Percentiles rank a stretch among this genome's conserved stretches.
Evolutionary conservation across 2,329 filamentous ascomycete species (phyloP).

Genomic region (Drechslera avenae): DNA sequence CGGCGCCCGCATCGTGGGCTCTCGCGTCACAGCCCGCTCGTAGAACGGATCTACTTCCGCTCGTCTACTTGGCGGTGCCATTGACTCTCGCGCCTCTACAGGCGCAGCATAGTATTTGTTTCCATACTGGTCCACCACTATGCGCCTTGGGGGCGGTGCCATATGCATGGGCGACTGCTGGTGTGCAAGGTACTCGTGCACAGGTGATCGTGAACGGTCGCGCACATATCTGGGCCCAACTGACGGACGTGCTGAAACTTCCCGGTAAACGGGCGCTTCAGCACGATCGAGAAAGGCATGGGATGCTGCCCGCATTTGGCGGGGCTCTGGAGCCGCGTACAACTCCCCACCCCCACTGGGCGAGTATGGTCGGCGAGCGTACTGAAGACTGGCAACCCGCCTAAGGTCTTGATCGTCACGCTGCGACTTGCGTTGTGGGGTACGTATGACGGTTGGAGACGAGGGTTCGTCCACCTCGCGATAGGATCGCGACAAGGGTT

Average conservation of each 20-base stretch:
- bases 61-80: constrained; percentile 56
- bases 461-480: constrained; percentile 51
- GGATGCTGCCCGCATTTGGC: constrained; percentile 49
- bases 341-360: constrained; percentile 41
- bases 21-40: constrained; percentile 64
- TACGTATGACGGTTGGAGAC: constrained; percentile 48
- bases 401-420: constrained; percentile 55
- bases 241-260: constrained; percentile 46
- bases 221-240: constrained; percentile 47
- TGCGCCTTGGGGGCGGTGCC: constrained; percentile 61
- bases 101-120: constrained; percentile 73
- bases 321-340: constrained; percentile 47
- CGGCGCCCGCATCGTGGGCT: constrained; percentile 57
- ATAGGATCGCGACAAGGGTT: constrained; percentile 44
- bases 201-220: constrained; percentile 51
- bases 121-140: constrained; percentile 82
- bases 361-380: constrained; percentile 53
- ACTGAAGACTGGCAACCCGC: constrained; percentile 55
- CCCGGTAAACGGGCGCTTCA: constrained; percentile 43
- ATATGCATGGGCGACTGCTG: constrained; percentile 50
- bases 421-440: constrained; percentile 48
- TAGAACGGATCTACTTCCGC: constrained; percentile 66
- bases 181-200: constrained; percentile 47
- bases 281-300: constrained; percentile 51
- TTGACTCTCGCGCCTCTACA: constrained; percentile 57